These are phyloP conservation scores for Apiospora phragmitis DNA, from an alignment of 2,329 filamentous ascomycete species.

Conservation along the genomic window DNA sequence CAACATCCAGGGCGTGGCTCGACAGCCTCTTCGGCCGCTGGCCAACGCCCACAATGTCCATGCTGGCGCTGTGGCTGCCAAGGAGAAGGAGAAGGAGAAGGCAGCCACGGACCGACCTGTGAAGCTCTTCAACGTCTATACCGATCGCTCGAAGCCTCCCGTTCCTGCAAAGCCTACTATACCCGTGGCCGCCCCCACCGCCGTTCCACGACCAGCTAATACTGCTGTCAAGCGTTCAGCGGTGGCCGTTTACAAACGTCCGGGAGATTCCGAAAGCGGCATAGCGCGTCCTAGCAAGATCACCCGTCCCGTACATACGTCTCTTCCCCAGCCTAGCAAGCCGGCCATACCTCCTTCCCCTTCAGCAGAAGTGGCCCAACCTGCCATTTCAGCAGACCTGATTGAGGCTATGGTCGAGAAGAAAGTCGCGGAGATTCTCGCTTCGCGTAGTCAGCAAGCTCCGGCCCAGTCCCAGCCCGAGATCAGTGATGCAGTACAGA, in stretches of 20 bases:
- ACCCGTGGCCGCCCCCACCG: slow-evolving; percentile 22
- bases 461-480: slow-evolving; percentile 45
- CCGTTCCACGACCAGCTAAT: slow-evolving; percentile 18
- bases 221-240: slow-evolving; percentile 22
- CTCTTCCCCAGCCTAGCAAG: slow-evolving; percentile 20
- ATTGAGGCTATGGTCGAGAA: slow-evolving; percentile 93
- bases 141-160: slow-evolving; percentile 63
- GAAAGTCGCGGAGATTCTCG: slow-evolving; percentile 86
- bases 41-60: slow-evolving; percentile 75
- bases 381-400: slow-evolving; percentile 63
- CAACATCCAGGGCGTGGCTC: slow-evolving; percentile 41
- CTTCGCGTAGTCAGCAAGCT: slow-evolving; percentile 65
- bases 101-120: slow-evolving; percentile 67
- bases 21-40: slow-evolving; percentile 79
- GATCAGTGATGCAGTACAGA: slow-evolving; percentile 77
- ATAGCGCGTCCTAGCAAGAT: slow-evolving; percentile 29
- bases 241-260: slow-evolving; percentile 40
- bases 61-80: slow-evolving; percentile 53
- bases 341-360: slow-evolving; percentile 35
- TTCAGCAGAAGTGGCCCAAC: slow-evolving; percentile 51
- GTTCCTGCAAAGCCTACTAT: slow-evolving; percentile 43
- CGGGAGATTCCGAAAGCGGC: slow-evolving; percentile 40
- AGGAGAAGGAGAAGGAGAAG: slow-evolving; percentile 45
- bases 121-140: slow-evolving; percentile 86
- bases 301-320: slow-evolving; percentile 23